Evolutionary conservation across 192 early-diverging fungal species (phyloP).

Genomic region (Linnemannia elongata): DNA sequence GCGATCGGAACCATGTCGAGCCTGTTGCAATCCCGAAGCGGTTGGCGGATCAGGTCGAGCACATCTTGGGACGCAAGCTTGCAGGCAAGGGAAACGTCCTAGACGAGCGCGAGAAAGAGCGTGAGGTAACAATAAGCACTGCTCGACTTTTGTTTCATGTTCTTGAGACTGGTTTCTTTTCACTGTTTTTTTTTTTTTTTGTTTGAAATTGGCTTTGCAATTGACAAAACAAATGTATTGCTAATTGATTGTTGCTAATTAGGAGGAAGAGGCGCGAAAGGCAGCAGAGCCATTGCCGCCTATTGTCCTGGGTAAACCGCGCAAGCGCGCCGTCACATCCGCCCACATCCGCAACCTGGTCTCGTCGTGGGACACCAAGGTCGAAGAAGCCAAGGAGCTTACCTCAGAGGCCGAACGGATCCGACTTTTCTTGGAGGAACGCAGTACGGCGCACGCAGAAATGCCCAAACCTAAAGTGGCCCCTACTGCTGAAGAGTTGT

Average conservation of each 20-base stretch:
- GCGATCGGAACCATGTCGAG: slow-evolving; percentile 45
- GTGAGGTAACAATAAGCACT: slow-evolving; percentile 31
- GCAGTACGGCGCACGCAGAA: slow-evolving; percentile 47
- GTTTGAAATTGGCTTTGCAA: background rate
- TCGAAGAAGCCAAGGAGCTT: slow-evolving; percentile 45
- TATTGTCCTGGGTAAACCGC: slow-evolving; percentile 44
- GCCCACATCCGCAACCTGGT: slow-evolving; percentile 49
- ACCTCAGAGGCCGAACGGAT: slow-evolving; percentile 39
- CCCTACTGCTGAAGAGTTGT: slow-evolving; percentile 36
- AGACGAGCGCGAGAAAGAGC: slow-evolving; percentile 54
- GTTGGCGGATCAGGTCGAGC: slow-evolving; percentile 47
- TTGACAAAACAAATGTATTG: background rate
- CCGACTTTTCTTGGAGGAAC: slow-evolving; percentile 40
- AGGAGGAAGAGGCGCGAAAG: slow-evolving; percentile 53
- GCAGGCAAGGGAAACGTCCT: slow-evolving; percentile 55
- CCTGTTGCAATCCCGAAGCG: slow-evolving; percentile 49
- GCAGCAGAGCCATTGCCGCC: slow-evolving; percentile 46
- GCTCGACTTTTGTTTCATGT: background rate
- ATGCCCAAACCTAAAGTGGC: slow-evolving; percentile 39
- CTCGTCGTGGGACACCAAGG: slow-evolving; percentile 53
- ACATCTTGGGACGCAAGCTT: slow-evolving; percentile 56
- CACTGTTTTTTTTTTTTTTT: background rate
- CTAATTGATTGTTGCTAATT: background rate
- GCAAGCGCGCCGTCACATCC: slow-evolving; percentile 46
- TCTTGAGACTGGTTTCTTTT: background rate